Evolutionary conservation across 1,139 yeast species (phyloP), one percentile per base, ranked within the genome.

Genomic region (Debaryomyces coudertii): DNA sequence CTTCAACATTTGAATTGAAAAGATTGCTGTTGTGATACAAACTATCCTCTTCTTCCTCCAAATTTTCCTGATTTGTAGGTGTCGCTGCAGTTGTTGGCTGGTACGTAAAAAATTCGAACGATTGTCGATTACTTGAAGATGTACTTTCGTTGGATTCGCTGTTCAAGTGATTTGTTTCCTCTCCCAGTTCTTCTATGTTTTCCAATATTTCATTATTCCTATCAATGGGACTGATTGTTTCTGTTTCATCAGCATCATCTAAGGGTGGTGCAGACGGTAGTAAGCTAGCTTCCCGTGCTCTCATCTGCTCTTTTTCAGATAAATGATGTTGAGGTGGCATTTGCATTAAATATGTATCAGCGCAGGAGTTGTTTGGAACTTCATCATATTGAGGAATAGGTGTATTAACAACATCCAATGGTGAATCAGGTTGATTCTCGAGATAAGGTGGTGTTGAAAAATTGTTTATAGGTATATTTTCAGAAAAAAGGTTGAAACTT

Each of bases 191-290:
- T 14, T 28, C 33, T 11, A 45, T 42, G 36, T 42, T 42, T 24
- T 35, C 43, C 15, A 42, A 35, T 22, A 31, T 38, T 16, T 38
- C 41, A 27, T 38, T 29, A 27, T 27, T 27, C 12, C 27, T 38
- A 27, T 38, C 41, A 12, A 28, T 28, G n/a, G 41, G 41, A 14
- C 41, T 38, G 14, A 28, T 27, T 8, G 41, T 28, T 7, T 51
- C 54, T n/a, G 52, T 52, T 7, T 53, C 60, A 24, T 61, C 66
- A 6, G 56, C 53, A 9, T 59, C 59, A 24, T 57, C 68, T 22
- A 65, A 54, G 3, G 68, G 75, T 1, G 89, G 88, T 31, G 77
- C 83, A 0, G 89, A 82, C 0, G 90, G 90, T 30, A 83, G 57
- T 35, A 85, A 66, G 11, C 85, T 75, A 28, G 75, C 73, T 57